Evolutionary conservation across 2,329 filamentous ascomycete genomes (phyloP).

Genomic region (Triangularia verruculosa): DNA sequence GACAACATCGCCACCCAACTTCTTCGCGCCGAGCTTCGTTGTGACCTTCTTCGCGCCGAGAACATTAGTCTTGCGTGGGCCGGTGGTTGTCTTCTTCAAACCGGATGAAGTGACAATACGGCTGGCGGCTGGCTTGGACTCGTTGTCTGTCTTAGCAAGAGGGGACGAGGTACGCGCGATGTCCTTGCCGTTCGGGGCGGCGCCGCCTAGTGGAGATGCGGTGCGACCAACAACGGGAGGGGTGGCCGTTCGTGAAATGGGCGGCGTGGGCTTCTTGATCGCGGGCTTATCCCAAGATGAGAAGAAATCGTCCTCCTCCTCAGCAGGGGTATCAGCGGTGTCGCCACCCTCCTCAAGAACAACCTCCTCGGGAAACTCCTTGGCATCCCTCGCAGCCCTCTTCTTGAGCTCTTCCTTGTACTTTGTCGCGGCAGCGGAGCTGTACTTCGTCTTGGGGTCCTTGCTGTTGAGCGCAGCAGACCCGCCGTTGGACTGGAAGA

Average conservation of each 20-base stretch:
- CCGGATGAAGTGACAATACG: slow-evolving; percentile 75
- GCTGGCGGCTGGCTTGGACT: slow-evolving; percentile 51
- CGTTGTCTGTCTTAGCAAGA: slow-evolving; percentile 60
- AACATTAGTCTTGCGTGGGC: slow-evolving; percentile 79
- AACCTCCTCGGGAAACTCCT: slow-evolving; percentile 85
- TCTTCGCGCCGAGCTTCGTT: slow-evolving; percentile 88
- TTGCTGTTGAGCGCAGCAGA: slow-evolving; percentile 93
- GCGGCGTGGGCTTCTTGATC: slow-evolving; percentile 94
- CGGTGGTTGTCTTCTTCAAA: slow-evolving; percentile 72
- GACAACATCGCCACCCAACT: slow-evolving; percentile 65
- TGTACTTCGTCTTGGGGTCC: slow-evolving; percentile 91
- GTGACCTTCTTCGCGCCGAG: slow-evolving; percentile 76
- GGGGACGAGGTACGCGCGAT: slow-evolving; percentile 79
- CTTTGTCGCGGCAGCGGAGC: slow-evolving; percentile 86
- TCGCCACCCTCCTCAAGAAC: slow-evolving; percentile 73
- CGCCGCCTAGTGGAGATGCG: slow-evolving; percentile 80
- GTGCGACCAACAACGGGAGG: slow-evolving; percentile 78
- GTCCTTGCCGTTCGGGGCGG: slow-evolving; percentile 68
- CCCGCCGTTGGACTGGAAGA: slow-evolving; percentile 94
- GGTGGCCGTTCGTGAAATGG: slow-evolving; percentile 83
- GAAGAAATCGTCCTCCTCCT: slow-evolving; percentile 94
- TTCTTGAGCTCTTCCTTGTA: slow-evolving; percentile 97
- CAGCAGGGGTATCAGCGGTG: slow-evolving; percentile 70
- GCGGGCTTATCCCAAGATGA: slow-evolving; percentile 98
- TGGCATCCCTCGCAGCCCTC: slow-evolving; percentile 76